These are phyloP conservation scores for Paraurostyla sp. DNA, from an alignment of 73 alveolate species.

Conservation along the genomic window DNA sequence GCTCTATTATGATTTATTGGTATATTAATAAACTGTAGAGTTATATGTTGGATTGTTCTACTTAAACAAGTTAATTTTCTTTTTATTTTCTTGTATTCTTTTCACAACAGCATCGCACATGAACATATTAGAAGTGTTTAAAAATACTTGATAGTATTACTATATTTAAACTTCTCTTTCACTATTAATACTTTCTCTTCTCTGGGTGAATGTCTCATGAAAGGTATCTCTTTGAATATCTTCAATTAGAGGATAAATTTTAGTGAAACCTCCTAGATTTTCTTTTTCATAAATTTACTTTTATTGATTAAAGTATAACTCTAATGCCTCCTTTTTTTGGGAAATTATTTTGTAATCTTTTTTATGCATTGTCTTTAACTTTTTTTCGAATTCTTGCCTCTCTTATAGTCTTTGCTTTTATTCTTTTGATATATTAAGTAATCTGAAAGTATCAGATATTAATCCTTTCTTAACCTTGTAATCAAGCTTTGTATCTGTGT, in stretches of 20 bases:
- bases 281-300: constrained; percentile 18
- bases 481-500: constrained; percentile 72
- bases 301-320: background rate
- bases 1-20: background rate
- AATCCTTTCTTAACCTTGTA: constrained; percentile 54
- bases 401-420: background rate
- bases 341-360: constrained; percentile 23
- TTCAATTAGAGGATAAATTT: constrained; percentile 44
- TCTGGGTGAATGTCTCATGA: background rate
- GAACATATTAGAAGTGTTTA: constrained; percentile 31
- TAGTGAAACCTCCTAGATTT: constrained; percentile 25
- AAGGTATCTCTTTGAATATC: background rate
- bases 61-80: background rate
- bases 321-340: constrained; percentile 35
- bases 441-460: constrained; percentile 60
- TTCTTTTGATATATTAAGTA: constrained; percentile 44
- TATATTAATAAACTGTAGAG: background rate
- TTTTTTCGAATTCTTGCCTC: constrained; percentile 21
- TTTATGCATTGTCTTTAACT: constrained; percentile 34
- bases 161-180: background rate
- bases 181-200: background rate
- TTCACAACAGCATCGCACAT: constrained; percentile 39
- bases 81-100: background rate
- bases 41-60: background rate
- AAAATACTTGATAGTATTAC: background rate